Conservation (phyloP, 2,329 filamentous ascomycete species). For the Venturia nashicola region DNA sequence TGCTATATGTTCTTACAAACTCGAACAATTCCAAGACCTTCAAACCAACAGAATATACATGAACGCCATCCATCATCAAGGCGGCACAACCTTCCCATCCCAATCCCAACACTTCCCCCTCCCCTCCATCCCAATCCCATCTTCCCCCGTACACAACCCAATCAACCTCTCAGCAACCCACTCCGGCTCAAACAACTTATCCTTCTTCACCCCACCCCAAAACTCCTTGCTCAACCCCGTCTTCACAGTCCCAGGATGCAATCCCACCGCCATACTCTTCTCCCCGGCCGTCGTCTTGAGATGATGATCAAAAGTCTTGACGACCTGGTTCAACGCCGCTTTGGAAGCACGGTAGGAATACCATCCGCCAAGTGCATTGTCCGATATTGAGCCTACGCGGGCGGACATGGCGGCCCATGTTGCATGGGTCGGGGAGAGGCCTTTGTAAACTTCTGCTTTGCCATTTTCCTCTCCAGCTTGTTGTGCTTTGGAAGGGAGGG, state of each 20-base stretch:
- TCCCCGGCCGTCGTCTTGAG: conserved; percentile 44
- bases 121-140: conserved; percentile 45
- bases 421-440: conserved; percentile 39
- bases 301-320: conserved; percentile 59
- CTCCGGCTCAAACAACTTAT: conserved; percentile 54
- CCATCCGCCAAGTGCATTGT: conserved; percentile 68
- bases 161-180: conserved; percentile 54
- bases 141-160: conserved; percentile 16
- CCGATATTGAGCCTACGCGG: conserved; percentile 60
- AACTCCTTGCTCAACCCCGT: conserved; percentile 62
- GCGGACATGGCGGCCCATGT: conserved; percentile 67
- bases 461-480: conserved; percentile 10
- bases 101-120: conserved; percentile 28
- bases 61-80: conserved; percentile 12
- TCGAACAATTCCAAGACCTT: too few species aligned
- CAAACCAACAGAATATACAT: too few species aligned
- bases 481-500: conserved; percentile 17
- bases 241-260: conserved; percentile 73
- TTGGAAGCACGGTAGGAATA: conserved; percentile 71
- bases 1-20: too few species aligned
- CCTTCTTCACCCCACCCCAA: conserved; percentile 50
- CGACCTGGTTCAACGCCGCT: conserved; percentile 58
- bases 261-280: conserved; percentile 53
- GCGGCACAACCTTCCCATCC: conserved; percentile 25
- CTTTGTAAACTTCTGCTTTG: conserved; percentile 14